phyloP scores from a whole-genome alignment of 2,329 filamentous ascomycete species.

The Corniculantispora saksenae region DNA sequence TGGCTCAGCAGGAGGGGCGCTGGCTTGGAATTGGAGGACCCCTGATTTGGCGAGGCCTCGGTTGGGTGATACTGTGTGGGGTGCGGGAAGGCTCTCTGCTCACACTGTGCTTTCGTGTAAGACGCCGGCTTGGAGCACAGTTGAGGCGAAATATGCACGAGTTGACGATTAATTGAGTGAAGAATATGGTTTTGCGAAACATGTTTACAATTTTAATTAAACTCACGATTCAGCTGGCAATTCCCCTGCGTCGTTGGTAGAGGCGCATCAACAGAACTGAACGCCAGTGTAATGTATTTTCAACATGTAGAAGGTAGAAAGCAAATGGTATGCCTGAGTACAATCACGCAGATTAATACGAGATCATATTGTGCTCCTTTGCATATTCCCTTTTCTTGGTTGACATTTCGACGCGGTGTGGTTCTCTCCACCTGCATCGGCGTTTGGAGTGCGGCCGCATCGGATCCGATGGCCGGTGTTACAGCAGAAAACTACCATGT shows the following conservation, averaged over 20 bases:
- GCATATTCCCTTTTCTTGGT: no score
- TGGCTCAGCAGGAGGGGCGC: background rate
- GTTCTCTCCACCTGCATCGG: background rate
- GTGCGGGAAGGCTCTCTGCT: background rate
- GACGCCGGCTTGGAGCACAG: background rate
- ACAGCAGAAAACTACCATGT: background rate
- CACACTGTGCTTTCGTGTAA: background rate
- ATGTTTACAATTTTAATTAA: no score
- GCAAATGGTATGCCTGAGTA: no score
- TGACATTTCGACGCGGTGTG: no score
- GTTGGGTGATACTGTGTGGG: background rate
- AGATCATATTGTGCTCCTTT: no score
- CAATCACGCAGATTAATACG: no score
- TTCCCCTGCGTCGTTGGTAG: no score
- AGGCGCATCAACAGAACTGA: no score
- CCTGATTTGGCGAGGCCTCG: constrained; percentile 16
- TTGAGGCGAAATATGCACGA: background rate
- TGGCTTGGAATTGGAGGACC: constrained; percentile 16
- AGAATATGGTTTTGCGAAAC: no score
- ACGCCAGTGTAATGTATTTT: no score
- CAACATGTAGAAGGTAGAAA: no score
- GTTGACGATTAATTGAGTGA: background rate
- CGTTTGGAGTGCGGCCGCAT: background rate
- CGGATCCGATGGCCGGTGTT: background rate
- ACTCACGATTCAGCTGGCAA: no score